Base-by-base conservation (phyloP, 2,329 filamentous ascomycete species). In the Endoconidiophora polonica region DNA sequence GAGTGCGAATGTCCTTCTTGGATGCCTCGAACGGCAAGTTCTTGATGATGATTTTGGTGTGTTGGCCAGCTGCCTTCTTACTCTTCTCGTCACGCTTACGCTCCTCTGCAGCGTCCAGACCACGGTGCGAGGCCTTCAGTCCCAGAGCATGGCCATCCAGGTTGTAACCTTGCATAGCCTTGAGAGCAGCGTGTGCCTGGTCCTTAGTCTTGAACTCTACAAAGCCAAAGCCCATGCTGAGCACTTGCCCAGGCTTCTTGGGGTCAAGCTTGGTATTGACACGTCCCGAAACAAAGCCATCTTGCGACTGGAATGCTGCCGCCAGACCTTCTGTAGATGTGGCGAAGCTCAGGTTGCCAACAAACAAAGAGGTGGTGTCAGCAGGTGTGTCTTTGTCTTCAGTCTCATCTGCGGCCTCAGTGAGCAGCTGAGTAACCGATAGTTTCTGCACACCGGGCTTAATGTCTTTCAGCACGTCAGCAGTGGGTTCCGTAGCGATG, bases 201-300 rank as follows among this genome's bases (percentile, higher is more conserved):
- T 72, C 74, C 59, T 85, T 85, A 57, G 74, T 81, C 53, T 74
- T 76, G 66, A 96, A 98, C 59, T 94, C 87, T 53, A 87, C 77
- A 63, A 98, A 98, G 42, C 88, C 91, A 62, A 94, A 98, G 37
- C 91, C 91, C 88, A 96, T 95, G 62, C 88, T 95, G 49, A 98
- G 76, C 3, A 83, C 75, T 64, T 94, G 82, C 6, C 84, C 86
- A 16, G 85, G 81, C 60, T 83, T 84, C 69, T 94, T 95, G n/a
- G 87, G 77, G 61, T 98, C 87, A 38, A 79, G 76, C 67, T 93
- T 94, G 22, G 86, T 95, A 69, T 95, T 95, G 56, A 98, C 87
- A 56, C 79, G 77, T 24, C 87, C 90, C 52, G 84, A 86, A 55
- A 91, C 71, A 65, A 96, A 96, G 48, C 91, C 91, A 58, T 87